Evolutionary conservation across 2,329 filamentous ascomycete species (phyloP), one percentile per base, ranked within the genome.

Genomic region (Neonectria punicea): DNA sequence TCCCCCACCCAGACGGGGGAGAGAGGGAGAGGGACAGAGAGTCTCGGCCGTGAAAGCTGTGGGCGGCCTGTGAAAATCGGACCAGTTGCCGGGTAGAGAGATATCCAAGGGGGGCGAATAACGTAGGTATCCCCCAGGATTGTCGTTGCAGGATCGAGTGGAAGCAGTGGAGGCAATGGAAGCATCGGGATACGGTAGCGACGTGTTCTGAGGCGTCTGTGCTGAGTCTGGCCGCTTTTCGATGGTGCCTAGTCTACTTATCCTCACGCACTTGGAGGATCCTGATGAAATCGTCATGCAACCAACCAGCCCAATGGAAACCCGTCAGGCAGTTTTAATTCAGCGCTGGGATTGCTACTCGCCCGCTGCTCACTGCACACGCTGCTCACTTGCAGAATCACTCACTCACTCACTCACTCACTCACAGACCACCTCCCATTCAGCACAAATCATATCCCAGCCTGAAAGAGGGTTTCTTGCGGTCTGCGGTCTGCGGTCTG

Each of bases 361-460:
- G 50, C 63, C 61, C 53, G 22, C 28, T 54, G 55, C 63, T 62
- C 51, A 57, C 60, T 64, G 43, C 43, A 13, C 43, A 22, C 43
- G 11, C 43, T 25, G 18, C 43, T 46, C 43, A 25, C 18, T 22
- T 22, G 55, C 64, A 67, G 65, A 55, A 61, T 39, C 36, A 39
- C 22, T 22, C 4, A 22, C 25, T 25, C 25, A 25, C 25, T 25
- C 25, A 25, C 25, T 25, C 25, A 25, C 36, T 65, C 47, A 58
- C 63, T 72, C 70, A 71, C 70, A 72, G 70, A 69, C 70, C 70
- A 71, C 67, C 57, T 16, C 16, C 36, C 36, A 36, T 36, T 14
- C 36, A 39, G 36, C 36, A n/a, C 36, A 39, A 39, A 39, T n/a
- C 36, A n/a, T n/a, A n/a, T 39, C 36, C 36, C 36, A 39, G 36